Conservation (phyloP, 257 asterid genomes). For the Agastache rugosa region DNA sequence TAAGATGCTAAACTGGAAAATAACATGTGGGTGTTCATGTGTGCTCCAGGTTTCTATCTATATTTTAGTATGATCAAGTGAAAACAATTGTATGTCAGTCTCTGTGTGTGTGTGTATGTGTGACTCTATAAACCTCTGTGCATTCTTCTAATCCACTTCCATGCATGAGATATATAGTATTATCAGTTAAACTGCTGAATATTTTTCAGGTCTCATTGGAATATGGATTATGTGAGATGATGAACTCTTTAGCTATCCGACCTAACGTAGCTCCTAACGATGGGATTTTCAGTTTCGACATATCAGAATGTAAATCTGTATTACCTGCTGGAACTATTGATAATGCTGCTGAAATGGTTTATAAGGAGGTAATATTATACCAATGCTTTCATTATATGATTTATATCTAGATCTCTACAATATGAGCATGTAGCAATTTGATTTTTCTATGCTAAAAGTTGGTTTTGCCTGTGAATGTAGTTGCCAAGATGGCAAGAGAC, state of each 20-base stretch:
- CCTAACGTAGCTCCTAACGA: slow-evolving; percentile 73
- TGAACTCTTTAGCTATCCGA: slow-evolving; percentile 73
- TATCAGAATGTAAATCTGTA: slow-evolving; percentile 66
- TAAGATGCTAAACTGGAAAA: not conserved
- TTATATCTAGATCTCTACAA: not conserved
- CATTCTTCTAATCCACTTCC: not conserved
- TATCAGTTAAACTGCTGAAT: not conserved
- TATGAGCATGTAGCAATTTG: not conserved
- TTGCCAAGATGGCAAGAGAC: slow-evolving; percentile 85
- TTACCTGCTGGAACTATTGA: slow-evolving; percentile 79
- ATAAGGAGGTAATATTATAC: slow-evolving; percentile 58
- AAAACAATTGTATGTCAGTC: too few relatives aligned
- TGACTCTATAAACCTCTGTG: not conserved
- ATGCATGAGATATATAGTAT: not conserved
- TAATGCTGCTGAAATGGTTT: slow-evolving; percentile 48
- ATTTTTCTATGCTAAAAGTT: slow-evolving; percentile 22
- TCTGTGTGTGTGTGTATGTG: too few relatives aligned
- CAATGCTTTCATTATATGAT: not conserved
- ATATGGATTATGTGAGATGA: slow-evolving; percentile 83
- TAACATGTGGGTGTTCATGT: not conserved
- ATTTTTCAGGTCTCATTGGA: slow-evolving; percentile 74
- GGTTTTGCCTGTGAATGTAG: slow-evolving; percentile 43
- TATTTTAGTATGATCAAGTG: slow-evolving; percentile 1
- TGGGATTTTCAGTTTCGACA: slow-evolving; percentile 64
- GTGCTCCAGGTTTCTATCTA: not conserved